A percentile compares a stretch with the other conserved stretches of the same genome.
phyloP scores from a whole-genome alignment of 2,329 filamentous ascomycete species.

The Exophiala aquamarina region DNA sequence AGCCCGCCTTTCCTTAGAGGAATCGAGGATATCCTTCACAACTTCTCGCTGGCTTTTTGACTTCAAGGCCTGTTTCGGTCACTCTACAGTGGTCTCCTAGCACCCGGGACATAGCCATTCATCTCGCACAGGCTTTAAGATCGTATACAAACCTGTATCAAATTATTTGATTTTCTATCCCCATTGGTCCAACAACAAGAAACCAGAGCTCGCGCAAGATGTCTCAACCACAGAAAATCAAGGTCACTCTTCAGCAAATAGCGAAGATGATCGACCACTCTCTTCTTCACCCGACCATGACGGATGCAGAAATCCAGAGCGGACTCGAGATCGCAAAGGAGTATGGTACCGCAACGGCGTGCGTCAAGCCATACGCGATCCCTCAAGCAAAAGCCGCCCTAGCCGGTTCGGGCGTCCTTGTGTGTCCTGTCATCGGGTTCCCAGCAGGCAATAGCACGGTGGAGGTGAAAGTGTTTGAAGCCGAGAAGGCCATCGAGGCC shows the following conservation, averaged over 20 bases:
- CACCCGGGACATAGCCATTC: too few relatives aligned
- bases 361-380: conserved; percentile 59
- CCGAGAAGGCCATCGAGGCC: conserved; percentile 45
- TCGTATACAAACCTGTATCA: too few relatives aligned
- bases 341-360: conserved; percentile 56
- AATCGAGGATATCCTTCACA: too few relatives aligned
- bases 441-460: conserved; percentile 60
- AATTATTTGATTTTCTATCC: too few relatives aligned
- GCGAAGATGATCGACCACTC: conserved; percentile 62
- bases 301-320: conserved; percentile 52
- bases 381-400: conserved; percentile 50
- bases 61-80: too few relatives aligned
- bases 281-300: conserved; percentile 62
- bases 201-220: too few relatives aligned
- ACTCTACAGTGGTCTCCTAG: too few relatives aligned
- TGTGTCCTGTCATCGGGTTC: conserved; percentile 63
- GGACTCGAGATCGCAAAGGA: conserved; percentile 51
- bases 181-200: too few relatives aligned
- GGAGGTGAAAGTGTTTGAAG: conserved; percentile 55
- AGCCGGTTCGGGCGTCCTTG: conserved; percentile 47
- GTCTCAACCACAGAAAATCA: conserved; percentile 29
- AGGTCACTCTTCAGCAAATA: conserved; percentile 47
- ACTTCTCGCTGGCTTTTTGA: too few relatives aligned
- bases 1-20: too few relatives aligned
- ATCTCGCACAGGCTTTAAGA: too few relatives aligned